Conservation (phyloP, 208 protist species). For the Acanthamoeba divionensis region DNA sequence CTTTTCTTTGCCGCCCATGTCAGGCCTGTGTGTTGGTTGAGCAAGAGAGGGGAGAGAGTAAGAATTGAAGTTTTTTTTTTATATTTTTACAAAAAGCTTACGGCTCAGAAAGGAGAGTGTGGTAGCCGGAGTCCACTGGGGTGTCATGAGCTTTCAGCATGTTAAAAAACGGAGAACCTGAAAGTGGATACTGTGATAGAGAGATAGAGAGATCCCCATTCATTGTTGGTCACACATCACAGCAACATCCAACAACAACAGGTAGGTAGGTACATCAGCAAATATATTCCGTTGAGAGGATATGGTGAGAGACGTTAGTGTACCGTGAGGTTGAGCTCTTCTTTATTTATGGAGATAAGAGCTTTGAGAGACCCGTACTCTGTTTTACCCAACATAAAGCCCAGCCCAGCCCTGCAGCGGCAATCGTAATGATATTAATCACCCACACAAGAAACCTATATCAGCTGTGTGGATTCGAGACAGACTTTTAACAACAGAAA, state of each 20-base stretch:
- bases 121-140: conserved; percentile 3
- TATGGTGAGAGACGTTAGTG: not conserved
- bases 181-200: not conserved
- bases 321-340: conserved; percentile 1
- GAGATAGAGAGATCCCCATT: not conserved
- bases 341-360: conserved; percentile 1
- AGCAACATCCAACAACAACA: not conserved
- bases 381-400: conserved; percentile 31
- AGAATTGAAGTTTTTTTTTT: not conserved
- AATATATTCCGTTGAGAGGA: not conserved
- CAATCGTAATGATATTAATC: not conserved
- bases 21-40: not conserved
- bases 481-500: not conserved
- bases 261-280: not conserved
- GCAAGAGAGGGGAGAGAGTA: not conserved
- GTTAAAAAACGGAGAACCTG: not conserved
- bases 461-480: not conserved
- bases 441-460: not conserved
- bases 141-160: conserved; percentile 26
- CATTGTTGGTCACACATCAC: no score
- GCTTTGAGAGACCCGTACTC: conserved; percentile 34
- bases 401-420: not conserved
- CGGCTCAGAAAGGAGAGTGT: no score
- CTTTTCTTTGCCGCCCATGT: not conserved
- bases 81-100: not conserved